Evolutionary conservation across 768 basidiomycete genomes (phyloP), one percentile per base, ranked within the genome.

Genomic region (Lactarius deliciosus): DNA sequence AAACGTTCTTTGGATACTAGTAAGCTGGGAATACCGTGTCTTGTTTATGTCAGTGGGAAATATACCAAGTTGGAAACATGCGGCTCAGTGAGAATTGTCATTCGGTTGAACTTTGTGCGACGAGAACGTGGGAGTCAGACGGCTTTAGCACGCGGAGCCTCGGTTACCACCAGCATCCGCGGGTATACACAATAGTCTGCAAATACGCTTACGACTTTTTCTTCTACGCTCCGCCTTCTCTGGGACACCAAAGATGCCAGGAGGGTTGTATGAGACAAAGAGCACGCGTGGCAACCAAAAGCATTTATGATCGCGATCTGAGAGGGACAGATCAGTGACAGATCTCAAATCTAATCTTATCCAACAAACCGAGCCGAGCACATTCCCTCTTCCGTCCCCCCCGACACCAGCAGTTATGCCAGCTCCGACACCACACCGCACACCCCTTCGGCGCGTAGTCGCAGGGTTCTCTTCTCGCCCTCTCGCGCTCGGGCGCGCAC

Each of bases 381-480:
- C 36, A 36, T 36, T 11, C 11, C 45, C 45, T 3, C 1, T 22
- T n/a, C 10, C 11, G 11, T n/a, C 10, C n/a, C 22, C 9, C 11
- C 20, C 47, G 47, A 25, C 47, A 22, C n/a, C 18, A 34, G 30
- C 32, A 57, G 28, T 54, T 18, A 70, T 69, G 69, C 68, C 64
- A 38, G 70, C 38, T 16, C 76, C 77, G 1, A 83, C 85, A 9
- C 84, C 87, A 8, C 89, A 86, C 63, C 84, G 89, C 47, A 95
- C 92, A 13, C 95, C 95, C 9, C 84, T 98, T 28, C 85, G 89
- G 53, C 90, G 95, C 63, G 86, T 96, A 67, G n/a, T 96, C 95
- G 0, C 94, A 96, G 64, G 92, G 94, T 40, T 97, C 95, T 2
- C 85, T 98, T 16, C 90, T 92, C 64, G 86, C 88, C 20, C 82